Conservation (phyloP, 2,329 filamentous ascomycete genomes). For the Scytalidium lignicola region DNA sequence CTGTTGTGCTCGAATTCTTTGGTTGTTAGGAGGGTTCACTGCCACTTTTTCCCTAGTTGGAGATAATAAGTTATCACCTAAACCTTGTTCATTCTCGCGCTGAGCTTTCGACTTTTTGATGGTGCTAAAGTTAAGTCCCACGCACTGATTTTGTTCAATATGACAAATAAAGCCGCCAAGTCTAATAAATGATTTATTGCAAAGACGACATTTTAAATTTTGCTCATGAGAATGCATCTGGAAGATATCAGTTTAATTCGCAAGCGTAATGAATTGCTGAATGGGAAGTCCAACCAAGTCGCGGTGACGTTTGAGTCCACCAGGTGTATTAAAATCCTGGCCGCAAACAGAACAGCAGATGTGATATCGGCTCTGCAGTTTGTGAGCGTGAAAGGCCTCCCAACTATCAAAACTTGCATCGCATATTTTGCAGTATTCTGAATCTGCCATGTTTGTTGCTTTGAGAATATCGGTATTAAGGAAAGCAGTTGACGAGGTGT, state of each 20-base stretch:
- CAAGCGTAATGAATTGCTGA: background rate
- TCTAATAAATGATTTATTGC: constrained; percentile 13
- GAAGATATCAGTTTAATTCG: background rate
- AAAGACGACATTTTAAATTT: constrained; percentile 13
- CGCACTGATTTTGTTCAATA: constrained; percentile 14
- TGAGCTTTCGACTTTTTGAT: background rate
- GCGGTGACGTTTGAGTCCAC: constrained; percentile 9
- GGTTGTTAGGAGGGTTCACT: background rate
- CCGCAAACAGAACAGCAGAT: constrained; percentile 11
- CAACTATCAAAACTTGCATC: constrained; percentile 3
- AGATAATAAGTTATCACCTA: background rate
- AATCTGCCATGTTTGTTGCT: background rate
- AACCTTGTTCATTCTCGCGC: background rate
- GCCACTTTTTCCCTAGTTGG: background rate
- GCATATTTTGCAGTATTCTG: constrained; percentile 5
- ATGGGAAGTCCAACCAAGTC: constrained; percentile 2
- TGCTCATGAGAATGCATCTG: constrained; percentile 16
- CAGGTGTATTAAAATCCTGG: constrained; percentile 11
- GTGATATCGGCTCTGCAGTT: constrained; percentile 3
- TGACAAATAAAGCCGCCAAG: constrained; percentile 18
- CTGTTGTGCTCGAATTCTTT: no score
- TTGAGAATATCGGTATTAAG: background rate
- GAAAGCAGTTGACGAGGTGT: background rate
- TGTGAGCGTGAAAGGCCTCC: constrained; percentile 8
- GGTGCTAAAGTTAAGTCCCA: background rate